These are phyloP conservation scores for Vitis cinerea DNA, from an alignment of 164 flowering plant genomes.

Conservation along the genomic window DNA sequence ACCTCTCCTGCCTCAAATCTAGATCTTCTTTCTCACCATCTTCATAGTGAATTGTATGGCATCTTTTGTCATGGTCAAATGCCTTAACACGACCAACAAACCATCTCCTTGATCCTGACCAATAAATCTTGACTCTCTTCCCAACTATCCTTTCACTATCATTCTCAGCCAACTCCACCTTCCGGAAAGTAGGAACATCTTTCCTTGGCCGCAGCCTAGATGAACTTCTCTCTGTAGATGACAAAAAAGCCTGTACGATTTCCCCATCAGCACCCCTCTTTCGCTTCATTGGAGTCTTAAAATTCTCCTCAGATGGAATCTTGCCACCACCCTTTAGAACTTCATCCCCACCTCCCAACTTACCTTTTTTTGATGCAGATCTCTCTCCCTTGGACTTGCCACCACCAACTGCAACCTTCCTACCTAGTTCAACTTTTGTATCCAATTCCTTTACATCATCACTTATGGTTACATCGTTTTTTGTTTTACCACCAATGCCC, in stretches of 20 bases:
- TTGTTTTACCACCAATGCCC: conserved; percentile 1
- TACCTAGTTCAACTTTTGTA: neutral
- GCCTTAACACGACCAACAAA: conserved; percentile 9
- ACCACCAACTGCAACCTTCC: conserved; percentile 2
- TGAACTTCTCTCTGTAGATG: neutral
- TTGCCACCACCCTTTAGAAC: neutral
- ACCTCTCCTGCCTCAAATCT: conserved; percentile 9
- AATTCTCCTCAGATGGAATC: neutral
- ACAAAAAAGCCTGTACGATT: conserved; percentile 12
- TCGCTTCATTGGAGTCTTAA: neutral
- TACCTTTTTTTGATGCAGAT: neutral
- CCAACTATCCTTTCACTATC: conserved; percentile 11
- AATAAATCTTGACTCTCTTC: conserved; percentile 11
- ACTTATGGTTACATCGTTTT: neutral
- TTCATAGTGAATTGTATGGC: conserved; percentile 15
- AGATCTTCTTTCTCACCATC: conserved; percentile 16
- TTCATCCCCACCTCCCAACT: neutral
- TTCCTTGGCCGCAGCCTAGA: conserved; percentile 9
- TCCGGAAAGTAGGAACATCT: conserved; percentile 5
- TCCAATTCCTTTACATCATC: neutral
- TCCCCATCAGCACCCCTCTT: conserved; percentile 14
- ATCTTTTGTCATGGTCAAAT: conserved; percentile 7
- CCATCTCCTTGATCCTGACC: conserved; percentile 20
- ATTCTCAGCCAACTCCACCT: conserved; percentile 11
- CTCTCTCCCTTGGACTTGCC: conserved; percentile 3